Evolutionary conservation across 768 basidiomycete genomes (phyloP), one percentile per base, ranked within the genome.

Genomic region (Boletellus emodensis): DNA sequence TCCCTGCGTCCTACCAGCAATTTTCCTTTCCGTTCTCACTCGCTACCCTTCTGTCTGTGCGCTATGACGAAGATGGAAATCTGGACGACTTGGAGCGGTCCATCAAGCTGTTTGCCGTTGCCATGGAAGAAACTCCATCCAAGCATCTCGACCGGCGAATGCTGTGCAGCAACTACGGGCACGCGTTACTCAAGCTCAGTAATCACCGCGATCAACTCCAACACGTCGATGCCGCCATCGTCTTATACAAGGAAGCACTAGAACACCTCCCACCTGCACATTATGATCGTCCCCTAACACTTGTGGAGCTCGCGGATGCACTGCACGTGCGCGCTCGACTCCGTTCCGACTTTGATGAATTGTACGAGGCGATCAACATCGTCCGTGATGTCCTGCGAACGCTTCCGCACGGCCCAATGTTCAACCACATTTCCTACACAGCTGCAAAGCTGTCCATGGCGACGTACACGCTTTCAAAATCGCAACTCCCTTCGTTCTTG

Each of bases 1-100:
- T 61, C 6, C 51, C 64, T 15, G 13, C 37, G 33, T 26, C 26
- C 13, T 13, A 15, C 0, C 53, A 61, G 11, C 41, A 48, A 3
- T 58, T 58, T 18, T 14, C 47, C 4, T 15, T 40, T 30, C n/a
- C 22, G 1, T 41, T 26, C 18, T 0, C 2, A 20, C 51, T 64
- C 13, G 63, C 58, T 18, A 54, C 50, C 12, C 2, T 46, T 9
- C 34, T 64, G 17, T 52, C 24, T n/a, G 10, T 11, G 17, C 63
- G 64, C 44, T 54, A 50, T 33, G 0, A 6, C 4, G 43, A 41
- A 35, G 6, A 10, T 13, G 1, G 18, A 18, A 14, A 50, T 15
- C 6, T 46, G 26, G 30, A 36, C 20, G 63, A 66, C 44, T 26
- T 64, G 37, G 51, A 52, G 34, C 43, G 46, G 17, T 54, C 47